Base-by-base conservation (phyloP, 306 rosid species). In the Luffa aegyptiaca region DNA sequence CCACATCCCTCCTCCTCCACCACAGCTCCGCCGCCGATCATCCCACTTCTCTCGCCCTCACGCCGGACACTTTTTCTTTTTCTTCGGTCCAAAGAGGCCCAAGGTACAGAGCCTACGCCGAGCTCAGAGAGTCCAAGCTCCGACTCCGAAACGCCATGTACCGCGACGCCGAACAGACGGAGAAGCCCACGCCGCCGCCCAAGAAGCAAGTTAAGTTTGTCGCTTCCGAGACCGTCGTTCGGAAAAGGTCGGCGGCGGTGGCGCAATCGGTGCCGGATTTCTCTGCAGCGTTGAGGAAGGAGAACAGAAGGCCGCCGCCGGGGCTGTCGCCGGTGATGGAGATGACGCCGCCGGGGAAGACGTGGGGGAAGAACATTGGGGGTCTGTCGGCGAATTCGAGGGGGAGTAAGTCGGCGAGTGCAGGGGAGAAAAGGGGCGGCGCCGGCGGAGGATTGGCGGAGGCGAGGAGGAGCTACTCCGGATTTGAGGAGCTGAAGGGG, bases 241-340 rank as follows among this genome's bases (percentile, higher is more conserved):
- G 87, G 20, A 88, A 88, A 80, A 21, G 73, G 8, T 73, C 85
- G 31, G 90, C 93, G 35, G 79, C 79, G 20, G 80, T 96, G 18
- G 94, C 98, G 17, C 98, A 96, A 36, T 96, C 98, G n/a, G 98
- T 96, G 72, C 97, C 99, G 1, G 96, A 95, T 76, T 93, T 95
- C 88, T 82, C 94, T 2, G 86, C 97, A 0, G 88, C 48, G 1
- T 79, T 96, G 84, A 69, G 96, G 82, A 91, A 91, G 65, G 99
- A 95, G 88, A 95, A 95, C 20, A 82, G 96, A 5, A 93, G 84
- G 79, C 97, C 86, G 1, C 33, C 93, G 0, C 55, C 78, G 12
- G 52, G 79, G 44, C 79, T 90, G 44, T 89, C 90, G 51, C 2
- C 90, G 8, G 20, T 83, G 85, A 79, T 75, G 77, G 93, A 89